Evolutionary conservation across 2,329 filamentous ascomycete genomes (phyloP), one percentile per base, ranked within the genome.

Genomic region (Raffaelea arxii): DNA sequence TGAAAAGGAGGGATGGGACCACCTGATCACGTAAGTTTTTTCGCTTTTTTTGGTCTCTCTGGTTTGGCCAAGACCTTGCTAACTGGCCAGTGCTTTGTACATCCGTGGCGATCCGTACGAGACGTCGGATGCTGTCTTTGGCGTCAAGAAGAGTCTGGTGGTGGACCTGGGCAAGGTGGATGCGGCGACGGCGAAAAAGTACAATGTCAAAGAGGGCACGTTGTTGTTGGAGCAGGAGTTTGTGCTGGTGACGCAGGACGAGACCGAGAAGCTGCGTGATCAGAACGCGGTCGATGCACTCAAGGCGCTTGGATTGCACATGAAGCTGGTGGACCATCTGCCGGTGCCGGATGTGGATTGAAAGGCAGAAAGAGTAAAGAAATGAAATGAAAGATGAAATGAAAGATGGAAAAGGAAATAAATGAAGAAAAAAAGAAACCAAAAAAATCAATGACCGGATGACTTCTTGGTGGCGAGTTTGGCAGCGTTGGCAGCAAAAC

Each of bases 61-160:
- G 11, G 19, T 25, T 7, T 21, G 14, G 12, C 21, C 32, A 4
- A 22, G n/a, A 12, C 41, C 16, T 41, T 25, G 21, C 39, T 51
- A 19, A 54, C 39, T 16, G 21, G 6, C 16, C 40, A 88, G 83
- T 4, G 84, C 86, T 0, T 68, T 94, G 0, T 94, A 91, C 58
- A 68, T 90, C 46, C 78, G 83, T 3, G 81, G 80, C 40, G 86
- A 91, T 55, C 84, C 83, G 1, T 92, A 91, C 59, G 86, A 91
- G 66, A 85, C 78, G 1, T 86, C 83, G 0, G 87, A 94, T 58
- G 85, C 86, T 0, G 87, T 94, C 2, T 94, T 94, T 56, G 87
- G 87, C 19, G 86, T 94, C 48, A 94, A 94, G 62, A 74, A 87
- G 59, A 86, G 82, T 24, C 69, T 94, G 12, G 67, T 87, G n/a